Evolutionary conservation across 2,329 filamentous ascomycete genomes (phyloP).

Genomic region (Trichoderma gracile): DNA sequence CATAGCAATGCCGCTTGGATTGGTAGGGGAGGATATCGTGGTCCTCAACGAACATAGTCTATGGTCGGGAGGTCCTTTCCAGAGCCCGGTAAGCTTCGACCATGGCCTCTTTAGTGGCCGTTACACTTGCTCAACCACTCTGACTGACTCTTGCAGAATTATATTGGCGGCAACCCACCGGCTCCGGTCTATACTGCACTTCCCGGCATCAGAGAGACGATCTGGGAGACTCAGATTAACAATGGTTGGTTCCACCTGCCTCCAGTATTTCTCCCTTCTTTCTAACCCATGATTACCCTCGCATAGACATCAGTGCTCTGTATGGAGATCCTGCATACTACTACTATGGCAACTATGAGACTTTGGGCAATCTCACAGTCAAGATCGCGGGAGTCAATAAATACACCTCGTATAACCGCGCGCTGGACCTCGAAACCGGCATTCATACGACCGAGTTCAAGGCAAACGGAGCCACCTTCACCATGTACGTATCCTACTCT

Average conservation of each 20-base stretch:
- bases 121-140: not conserved
- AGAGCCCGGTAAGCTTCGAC: conserved; percentile 21
- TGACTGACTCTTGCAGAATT: conserved; percentile 24
- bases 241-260: not conserved
- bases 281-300: not conserved
- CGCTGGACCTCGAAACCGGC: conserved; percentile 26
- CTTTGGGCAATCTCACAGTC: conserved; percentile 29
- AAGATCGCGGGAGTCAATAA: conserved; percentile 21
- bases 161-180: conserved; percentile 28
- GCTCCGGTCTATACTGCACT: conserved; percentile 19
- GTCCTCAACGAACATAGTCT: conserved; percentile 28
- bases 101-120: no score
- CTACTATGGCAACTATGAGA: conserved; percentile 29
- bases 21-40: conserved; percentile 26
- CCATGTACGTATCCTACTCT: conserved; percentile 22
- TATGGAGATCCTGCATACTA: conserved; percentile 23
- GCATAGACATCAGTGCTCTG: conserved; percentile 26
- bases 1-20: conserved; percentile 28
- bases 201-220: conserved; percentile 27
- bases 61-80: conserved; percentile 30
- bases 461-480: conserved; percentile 27
- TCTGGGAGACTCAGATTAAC: conserved; percentile 27
- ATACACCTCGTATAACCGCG: conserved; percentile 25
- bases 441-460: conserved; percentile 20
- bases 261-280: no score